These are phyloP conservation scores for Ulmus americana DNA, from an alignment of 331 rosid species.

Conservation along the genomic window DNA sequence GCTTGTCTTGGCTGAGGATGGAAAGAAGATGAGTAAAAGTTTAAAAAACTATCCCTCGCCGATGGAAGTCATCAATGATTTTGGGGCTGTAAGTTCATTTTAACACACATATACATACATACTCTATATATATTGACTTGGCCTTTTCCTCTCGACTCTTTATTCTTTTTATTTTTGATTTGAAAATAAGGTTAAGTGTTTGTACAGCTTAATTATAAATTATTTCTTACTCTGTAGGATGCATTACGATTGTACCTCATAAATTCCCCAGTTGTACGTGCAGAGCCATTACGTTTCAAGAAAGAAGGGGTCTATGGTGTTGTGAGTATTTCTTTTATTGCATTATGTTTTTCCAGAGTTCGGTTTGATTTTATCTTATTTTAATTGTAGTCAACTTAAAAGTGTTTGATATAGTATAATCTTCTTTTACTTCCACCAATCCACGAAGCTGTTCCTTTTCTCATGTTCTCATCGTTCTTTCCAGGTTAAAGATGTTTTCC, in stretches of 20 bases:
- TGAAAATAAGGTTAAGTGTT: not conserved
- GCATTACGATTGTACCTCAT: conserved; percentile 86
- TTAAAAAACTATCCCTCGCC: conserved; percentile 91
- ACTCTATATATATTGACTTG: not conserved
- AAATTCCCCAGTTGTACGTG: conserved; percentile 97
- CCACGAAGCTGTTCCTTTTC: not conserved
- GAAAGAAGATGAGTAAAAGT: conserved; percentile 98
- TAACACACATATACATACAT: conserved; percentile 1
- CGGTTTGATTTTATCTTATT: not conserved
- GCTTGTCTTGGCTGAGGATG: conserved; percentile 97
- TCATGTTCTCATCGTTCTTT: conserved; percentile 3
- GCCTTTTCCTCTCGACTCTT: not conserved
- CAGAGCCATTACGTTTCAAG: conserved; percentile 88
- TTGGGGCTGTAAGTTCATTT: conserved; percentile 76
- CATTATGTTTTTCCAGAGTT: not conserved
- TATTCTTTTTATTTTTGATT: not conserved
- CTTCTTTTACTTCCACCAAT: not conserved
- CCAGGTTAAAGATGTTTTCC: conserved; percentile 96
- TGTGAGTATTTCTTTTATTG: conserved; percentile 50
- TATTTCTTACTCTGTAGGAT: conserved; percentile 47
- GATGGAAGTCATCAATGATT: conserved; percentile 72
- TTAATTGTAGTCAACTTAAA: conserved; percentile 5
- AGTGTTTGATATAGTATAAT: not conserved
- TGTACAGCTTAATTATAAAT: not conserved
- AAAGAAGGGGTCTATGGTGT: conserved; percentile 96